phyloP scores from a whole-genome alignment of 805 yeast species.

The Yarrowia hollandica region DNA sequence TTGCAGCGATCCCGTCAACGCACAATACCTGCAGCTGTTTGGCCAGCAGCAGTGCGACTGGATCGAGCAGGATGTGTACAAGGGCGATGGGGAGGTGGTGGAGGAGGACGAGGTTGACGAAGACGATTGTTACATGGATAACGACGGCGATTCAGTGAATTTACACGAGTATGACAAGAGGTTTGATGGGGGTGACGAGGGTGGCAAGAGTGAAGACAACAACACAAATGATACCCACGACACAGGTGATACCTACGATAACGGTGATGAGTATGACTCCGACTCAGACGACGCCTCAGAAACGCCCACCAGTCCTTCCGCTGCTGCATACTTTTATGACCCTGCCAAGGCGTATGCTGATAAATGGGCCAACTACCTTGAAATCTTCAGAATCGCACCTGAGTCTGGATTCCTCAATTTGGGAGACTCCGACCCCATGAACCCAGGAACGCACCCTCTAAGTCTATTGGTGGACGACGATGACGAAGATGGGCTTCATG shows the following conservation, averaged over 20 bases:
- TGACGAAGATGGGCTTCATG: background rate
- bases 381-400: slow-evolving; percentile 1
- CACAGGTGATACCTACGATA: background rate
- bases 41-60: slow-evolving; percentile 15
- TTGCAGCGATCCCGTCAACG: slow-evolving; percentile 21
- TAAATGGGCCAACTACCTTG: slow-evolving; percentile 21
- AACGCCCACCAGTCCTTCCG: no score
- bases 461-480: background rate
- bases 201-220: background rate
- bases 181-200: no score
- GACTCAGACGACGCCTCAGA: background rate
- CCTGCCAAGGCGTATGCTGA: slow-evolving; percentile 1
- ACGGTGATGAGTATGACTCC: background rate
- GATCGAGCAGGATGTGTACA: slow-evolving; percentile 9
- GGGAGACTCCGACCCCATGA: slow-evolving; percentile 4
- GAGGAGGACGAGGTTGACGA: background rate
- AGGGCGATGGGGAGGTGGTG: background rate
- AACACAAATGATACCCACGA: background rate
- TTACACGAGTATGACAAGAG: background rate
- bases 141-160: background rate
- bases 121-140: background rate
- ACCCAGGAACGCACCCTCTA: slow-evolving; percentile 5
- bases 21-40: slow-evolving; percentile 14
- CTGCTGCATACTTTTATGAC: background rate
- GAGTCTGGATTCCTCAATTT: background rate